Conservation (phyloP, 108 stramenopile genomes). For the Nannochloropsis salina region DNA sequence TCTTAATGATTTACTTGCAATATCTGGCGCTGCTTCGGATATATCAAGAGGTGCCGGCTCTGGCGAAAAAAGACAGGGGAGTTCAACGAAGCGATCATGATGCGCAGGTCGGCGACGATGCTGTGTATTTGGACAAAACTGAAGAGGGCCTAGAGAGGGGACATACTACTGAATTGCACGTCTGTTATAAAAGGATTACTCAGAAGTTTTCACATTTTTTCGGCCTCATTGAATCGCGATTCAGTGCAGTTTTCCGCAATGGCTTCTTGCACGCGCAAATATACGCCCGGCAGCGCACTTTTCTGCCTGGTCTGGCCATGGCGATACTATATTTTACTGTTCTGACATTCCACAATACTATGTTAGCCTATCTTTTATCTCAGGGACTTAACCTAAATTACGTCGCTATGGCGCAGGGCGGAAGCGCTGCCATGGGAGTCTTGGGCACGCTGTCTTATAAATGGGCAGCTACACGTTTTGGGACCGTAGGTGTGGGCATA, state of each 20-base stretch:
- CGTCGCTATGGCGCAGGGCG: background rate
- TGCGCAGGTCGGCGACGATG: too few relatives aligned
- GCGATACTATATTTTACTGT: background rate
- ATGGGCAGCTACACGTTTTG: background rate
- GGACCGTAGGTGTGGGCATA: background rate
- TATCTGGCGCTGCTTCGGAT: background rate
- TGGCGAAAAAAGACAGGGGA: background rate
- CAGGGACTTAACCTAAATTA: background rate
- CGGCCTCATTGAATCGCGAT: background rate
- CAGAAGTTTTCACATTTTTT: background rate
- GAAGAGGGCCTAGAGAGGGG: background rate
- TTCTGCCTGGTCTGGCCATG: background rate
- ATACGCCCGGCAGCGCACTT: background rate
- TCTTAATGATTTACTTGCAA: background rate
- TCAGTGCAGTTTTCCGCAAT: background rate
- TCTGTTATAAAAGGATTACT: background rate
- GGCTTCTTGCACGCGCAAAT: background rate
- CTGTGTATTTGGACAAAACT: too few relatives aligned
- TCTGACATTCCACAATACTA: constrained; percentile 17
- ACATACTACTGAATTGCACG: background rate
- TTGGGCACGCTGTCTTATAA: background rate
- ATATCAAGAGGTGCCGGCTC: background rate
- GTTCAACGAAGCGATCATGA: too few relatives aligned
- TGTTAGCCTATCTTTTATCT: background rate
- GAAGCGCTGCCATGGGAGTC: background rate